Percentiles rank a stretch among this genome's conserved stretches.
Conservation (phyloP, 345 rosid genomes). For the Erysimum cheiranthoides region DNA sequence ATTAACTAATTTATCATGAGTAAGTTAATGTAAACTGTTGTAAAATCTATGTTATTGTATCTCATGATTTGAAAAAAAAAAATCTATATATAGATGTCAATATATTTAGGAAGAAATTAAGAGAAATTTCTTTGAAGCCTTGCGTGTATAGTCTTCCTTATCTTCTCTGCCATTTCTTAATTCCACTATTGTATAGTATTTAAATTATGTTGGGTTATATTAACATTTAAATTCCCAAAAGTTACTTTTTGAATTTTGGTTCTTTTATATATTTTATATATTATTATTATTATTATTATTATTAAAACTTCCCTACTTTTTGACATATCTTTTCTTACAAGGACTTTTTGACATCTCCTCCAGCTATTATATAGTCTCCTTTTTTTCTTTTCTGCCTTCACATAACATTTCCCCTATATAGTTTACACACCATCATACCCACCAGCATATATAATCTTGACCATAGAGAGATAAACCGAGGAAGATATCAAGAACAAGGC, state of each 20-base stretch:
- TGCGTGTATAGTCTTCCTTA: slow-evolving; percentile 36
- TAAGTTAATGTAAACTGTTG: not conserved
- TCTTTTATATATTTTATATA: no score
- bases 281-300: no score
- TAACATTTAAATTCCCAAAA: not conserved
- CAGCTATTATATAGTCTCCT: slow-evolving; percentile 53
- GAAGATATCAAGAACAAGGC: slow-evolving; percentile 20
- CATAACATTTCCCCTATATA: slow-evolving; percentile 27
- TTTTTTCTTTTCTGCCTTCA: slow-evolving; percentile 26
- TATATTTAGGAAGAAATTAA: not conserved
- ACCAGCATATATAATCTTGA: slow-evolving; percentile 29
- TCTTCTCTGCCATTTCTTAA: slow-evolving; percentile 45
- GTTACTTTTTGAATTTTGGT: slow-evolving; percentile 27
- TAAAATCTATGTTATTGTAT: not conserved
- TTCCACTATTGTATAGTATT: slow-evolving; percentile 16
- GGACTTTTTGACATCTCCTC: slow-evolving; percentile 63
- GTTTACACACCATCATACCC: slow-evolving; percentile 36
- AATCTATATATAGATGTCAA: not conserved
- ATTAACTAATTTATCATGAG: not conserved
- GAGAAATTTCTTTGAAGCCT: slow-evolving; percentile 33
- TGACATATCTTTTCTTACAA: slow-evolving; percentile 38
- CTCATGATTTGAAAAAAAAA: not conserved
- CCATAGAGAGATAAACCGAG: slow-evolving; percentile 2
- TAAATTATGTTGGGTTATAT: not conserved
- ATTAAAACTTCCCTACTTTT: slow-evolving; percentile 11